A percentile compares a stretch with the other conserved stretches of the same genome.
These are phyloP conservation scores for Insectozyma bohioensis DNA, from an alignment of 1,139 yeast species.

Conservation along the genomic window DNA sequence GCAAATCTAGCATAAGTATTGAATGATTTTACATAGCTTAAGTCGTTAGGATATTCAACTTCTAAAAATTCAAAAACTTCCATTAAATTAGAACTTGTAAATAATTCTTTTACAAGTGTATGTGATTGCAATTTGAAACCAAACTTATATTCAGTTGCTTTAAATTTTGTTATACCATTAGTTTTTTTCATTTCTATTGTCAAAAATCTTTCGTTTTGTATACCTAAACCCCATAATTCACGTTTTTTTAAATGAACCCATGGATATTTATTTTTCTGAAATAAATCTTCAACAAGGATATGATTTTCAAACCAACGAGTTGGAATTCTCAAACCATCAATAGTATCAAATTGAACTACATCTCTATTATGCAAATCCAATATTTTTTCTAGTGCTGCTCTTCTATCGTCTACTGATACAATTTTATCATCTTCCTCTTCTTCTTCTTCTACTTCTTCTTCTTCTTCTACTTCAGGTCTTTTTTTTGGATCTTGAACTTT, in stretches of 20 bases:
- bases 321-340: slow-evolving; percentile 28
- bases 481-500: slow-evolving; percentile 30
- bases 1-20: slow-evolving; percentile 7
- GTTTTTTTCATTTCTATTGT: slow-evolving; percentile 1
- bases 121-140: too few species aligned
- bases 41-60: slow-evolving; percentile 1
- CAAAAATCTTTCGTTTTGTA: not conserved
- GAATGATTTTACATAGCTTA: not conserved
- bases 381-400: slow-evolving; percentile 16
- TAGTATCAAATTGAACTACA: slow-evolving; percentile 24
- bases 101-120: slow-evolving; percentile 16
- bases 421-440: slow-evolving; percentile 13
- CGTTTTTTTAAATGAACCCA: slow-evolving; percentile 14
- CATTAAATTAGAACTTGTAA: slow-evolving; percentile 17
- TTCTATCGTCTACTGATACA: slow-evolving; percentile 17
- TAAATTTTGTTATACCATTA: slow-evolving; percentile 1
- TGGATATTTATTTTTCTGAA: slow-evolving; percentile 12
- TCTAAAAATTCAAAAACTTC: slow-evolving; percentile 5
- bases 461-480: slow-evolving; percentile 16
- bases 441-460: slow-evolving; percentile 16
- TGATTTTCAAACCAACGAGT: slow-evolving; percentile 17
- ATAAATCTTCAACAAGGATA: slow-evolving; percentile 15
- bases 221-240: slow-evolving; percentile 32
- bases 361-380: slow-evolving; percentile 13
- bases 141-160: too few species aligned